Conservation (phyloP, 2,329 filamentous ascomycete species). For the Coniochaeta prunicola region DNA sequence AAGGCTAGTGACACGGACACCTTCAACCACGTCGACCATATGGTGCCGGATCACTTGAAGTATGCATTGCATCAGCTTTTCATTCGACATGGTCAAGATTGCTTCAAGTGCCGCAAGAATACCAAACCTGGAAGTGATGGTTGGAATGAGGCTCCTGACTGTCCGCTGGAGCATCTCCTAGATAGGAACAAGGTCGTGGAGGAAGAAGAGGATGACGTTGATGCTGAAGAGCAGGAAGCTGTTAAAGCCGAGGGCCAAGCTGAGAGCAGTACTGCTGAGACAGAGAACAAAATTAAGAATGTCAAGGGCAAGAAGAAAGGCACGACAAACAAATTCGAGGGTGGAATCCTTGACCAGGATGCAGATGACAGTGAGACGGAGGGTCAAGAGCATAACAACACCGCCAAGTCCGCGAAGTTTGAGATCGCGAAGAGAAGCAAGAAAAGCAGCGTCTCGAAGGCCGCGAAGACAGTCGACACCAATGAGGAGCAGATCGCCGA, state of each 20-base stretch:
- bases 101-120: conserved; percentile 34
- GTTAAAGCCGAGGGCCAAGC: neutral
- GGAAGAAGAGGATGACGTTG: conserved; percentile 6
- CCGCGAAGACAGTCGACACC: too few relatives aligned
- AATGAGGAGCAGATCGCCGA: too few relatives aligned
- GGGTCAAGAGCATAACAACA: too few relatives aligned
- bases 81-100: conserved; percentile 44
- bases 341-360: too few relatives aligned
- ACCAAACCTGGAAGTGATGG: conserved; percentile 51
- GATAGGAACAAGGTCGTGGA: conserved; percentile 20
- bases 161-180: conserved; percentile 34
- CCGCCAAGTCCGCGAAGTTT: too few relatives aligned
- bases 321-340: too few relatives aligned
- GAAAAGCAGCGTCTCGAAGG: neutral
- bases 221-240: neutral
- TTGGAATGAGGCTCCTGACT: conserved; percentile 46
- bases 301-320: neutral
- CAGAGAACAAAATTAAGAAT: neutral
- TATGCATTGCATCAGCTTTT: conserved; percentile 49
- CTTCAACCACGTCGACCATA: conserved; percentile 45
- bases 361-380: too few relatives aligned
- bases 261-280: neutral
- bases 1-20: conserved; percentile 36
- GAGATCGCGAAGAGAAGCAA: too few relatives aligned
- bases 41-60: conserved; percentile 44